phyloP scores from a whole-genome alignment of 768 basidiomycete genomes.

The Suillus tomentosus region DNA sequence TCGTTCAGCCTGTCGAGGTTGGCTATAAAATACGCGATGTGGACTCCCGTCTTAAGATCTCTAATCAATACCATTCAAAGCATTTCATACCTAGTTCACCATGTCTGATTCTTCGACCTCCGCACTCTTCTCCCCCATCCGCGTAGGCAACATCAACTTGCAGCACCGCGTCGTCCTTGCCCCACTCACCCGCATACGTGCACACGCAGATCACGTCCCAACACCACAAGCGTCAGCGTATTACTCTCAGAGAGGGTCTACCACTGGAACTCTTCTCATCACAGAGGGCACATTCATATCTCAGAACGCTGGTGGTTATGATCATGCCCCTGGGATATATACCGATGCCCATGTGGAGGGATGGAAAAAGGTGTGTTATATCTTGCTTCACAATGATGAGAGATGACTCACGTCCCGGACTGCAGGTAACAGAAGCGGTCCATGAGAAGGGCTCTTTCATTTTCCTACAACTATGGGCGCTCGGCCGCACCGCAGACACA shows the following conservation, averaged over 20 bases:
- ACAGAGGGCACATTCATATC: slow-evolving; percentile 60
- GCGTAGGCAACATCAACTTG: slow-evolving; percentile 43
- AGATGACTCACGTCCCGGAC: background rate
- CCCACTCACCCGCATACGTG: slow-evolving; percentile 52
- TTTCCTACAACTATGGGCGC: slow-evolving; percentile 53
- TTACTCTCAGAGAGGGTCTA: slow-evolving; percentile 48
- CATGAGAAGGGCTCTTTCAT: slow-evolving; percentile 54
- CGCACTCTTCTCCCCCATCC: slow-evolving; percentile 48
- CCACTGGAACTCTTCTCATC: slow-evolving; percentile 56
- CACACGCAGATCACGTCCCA: slow-evolving; percentile 37
- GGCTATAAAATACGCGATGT: too few species aligned
- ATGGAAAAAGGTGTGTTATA: slow-evolving; percentile 47
- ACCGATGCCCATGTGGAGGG: slow-evolving; percentile 53
- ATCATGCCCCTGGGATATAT: slow-evolving; percentile 64
- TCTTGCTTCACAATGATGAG: background rate
- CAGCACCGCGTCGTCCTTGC: slow-evolving; percentile 56
- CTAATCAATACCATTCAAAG: too few species aligned
- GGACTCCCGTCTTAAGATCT: too few species aligned
- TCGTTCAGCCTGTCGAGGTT: too few species aligned
- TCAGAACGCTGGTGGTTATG: slow-evolving; percentile 47
- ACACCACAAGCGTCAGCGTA: slow-evolving; percentile 42
- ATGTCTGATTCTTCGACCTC: background rate
- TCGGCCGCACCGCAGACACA: slow-evolving; percentile 46
- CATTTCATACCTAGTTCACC: too few species aligned
- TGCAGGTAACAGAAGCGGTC: slow-evolving; percentile 57